Evolutionary conservation across 2,329 filamentous ascomycete genomes (phyloP), one percentile per base, ranked within the genome.

Genomic region (Diaporthe humulicola): DNA sequence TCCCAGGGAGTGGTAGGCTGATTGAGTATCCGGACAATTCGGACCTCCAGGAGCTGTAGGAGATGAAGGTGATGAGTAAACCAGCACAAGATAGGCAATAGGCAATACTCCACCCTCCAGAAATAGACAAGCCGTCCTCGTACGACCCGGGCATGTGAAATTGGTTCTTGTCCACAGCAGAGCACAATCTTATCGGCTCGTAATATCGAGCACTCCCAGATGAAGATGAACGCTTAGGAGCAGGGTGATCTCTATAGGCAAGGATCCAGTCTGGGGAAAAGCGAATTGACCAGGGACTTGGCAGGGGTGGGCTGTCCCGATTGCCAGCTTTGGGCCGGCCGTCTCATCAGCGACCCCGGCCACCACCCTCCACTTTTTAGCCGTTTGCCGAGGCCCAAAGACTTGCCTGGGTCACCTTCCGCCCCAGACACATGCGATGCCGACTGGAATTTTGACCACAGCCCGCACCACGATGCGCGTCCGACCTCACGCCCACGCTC

Each of bases 261-360:
- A n/a, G 64, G 64, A 17, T 67, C 30, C 33, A 12, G 60, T 76
- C 72, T 61, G 74, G 72, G 72, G 72, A 57, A 74, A 58, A 42
- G 42, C 58, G 67, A 38, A 40, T 42, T 67, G 64, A 52, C 64
- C 45, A 52, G 64, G 64, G 64, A 33, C 64, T 67, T 67, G 64
- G 45, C 64, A 67, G 64, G 64, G 64, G 64, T 52, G 64, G 64
- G 38, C 45, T 28, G 12, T 36, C 28, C 45, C 45, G 45, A 67
- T 38, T 38, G 45, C 30, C 33, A 25, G 64, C 64, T 25, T n/a
- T 67, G 64, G 45, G 42, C 64, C 64, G 33, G 33, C 45, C 45
- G 61, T 52, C 45, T 38, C 22, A 52, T 67, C 45, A 67, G 45
- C 64, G 45, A 67, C 64, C 64, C 64, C 64, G 64, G 64, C 64